Evolutionary conservation across 129 eudicot genomes (phyloP), one percentile per base, ranked within the genome.

Genomic region (Heracleum sosnowskyi): DNA sequence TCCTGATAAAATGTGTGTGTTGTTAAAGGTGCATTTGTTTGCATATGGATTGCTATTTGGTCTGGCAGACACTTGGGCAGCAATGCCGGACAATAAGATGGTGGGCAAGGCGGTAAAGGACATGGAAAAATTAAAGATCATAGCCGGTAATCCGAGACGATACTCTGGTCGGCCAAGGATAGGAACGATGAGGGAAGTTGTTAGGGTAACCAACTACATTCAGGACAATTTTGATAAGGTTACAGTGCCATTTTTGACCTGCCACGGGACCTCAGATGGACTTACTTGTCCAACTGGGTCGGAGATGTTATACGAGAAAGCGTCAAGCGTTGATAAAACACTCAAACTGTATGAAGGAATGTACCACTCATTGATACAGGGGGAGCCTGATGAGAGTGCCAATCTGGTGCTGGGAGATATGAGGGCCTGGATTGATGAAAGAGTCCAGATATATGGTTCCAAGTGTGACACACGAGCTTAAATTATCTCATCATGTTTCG

Each of bases 11-110:
- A 22, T 66, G 40, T 60, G 2, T 31, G 37, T 66, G 28, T 26
- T 72, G 68, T 60, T 72, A 29, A 72, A 39, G 95, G 78, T 89
- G 53, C 92, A 83, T 26, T 45, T 92, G 36, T 87, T 91, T 75
- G 46, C 85, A 83, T 92, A 84, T n/a, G 97, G 97, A 18, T 82
- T 92, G 40, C 86, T 92, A 42, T 90, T 89, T 73, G 97, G 97
- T 68, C n/a, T 85, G 0, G 97, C 97, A 3, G 97, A 92, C 79
- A 92, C 92, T 24, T 92, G 97, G 97, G 97, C 96, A 10, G 81
- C 83, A 64, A 89, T 92, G 95, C 97, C 97, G 2, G 87, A 86
- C 79, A 90, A 90, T 51, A 90, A 85, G 80, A 85, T 92, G 90
- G 90, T 90, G 0, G 97, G 90, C 5, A 92, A 92, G 78, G 97